phyloP scores from a whole-genome alignment of 495 filamentous ascomycete genomes.

The Beverwykella pulmonaria region DNA sequence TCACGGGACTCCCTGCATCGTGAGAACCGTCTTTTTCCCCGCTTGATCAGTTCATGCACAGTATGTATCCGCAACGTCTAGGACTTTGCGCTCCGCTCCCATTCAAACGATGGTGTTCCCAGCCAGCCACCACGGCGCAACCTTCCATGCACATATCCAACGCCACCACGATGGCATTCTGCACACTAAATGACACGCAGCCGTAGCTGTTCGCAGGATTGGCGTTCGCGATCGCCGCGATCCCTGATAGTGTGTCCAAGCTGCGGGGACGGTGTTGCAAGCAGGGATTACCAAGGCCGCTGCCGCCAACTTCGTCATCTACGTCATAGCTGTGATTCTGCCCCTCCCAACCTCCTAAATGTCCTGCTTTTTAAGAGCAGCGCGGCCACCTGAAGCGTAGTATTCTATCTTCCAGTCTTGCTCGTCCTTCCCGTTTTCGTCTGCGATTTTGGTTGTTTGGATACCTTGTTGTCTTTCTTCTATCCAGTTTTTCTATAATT shows the following conservation, averaged over 20 bases:
- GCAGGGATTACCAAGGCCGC: constrained; percentile 11
- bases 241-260: constrained; percentile 11
- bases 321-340: constrained; percentile 28
- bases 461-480: not conserved
- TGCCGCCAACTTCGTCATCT: constrained; percentile 20
- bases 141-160: constrained; percentile 7
- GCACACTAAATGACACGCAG: not conserved
- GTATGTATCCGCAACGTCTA: too few species aligned
- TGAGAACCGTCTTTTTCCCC: not conserved
- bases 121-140: constrained; percentile 5
- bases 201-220: constrained; percentile 10
- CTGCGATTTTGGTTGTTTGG: not conserved
- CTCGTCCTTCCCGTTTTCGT: not conserved
- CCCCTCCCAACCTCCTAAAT: constrained; percentile 23
- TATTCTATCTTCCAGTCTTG: not conserved
- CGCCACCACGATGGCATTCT: not conserved
- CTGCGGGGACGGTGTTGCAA: constrained; percentile 17
- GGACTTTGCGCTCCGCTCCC: not conserved
- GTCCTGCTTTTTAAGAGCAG: constrained; percentile 5
- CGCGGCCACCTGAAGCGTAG: constrained; percentile 22
- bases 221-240: constrained; percentile 16
- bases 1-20: not conserved
- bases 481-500: not conserved
- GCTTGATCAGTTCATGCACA: not conserved
- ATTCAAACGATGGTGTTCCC: not conserved